A percentile compares a stretch with the other conserved stretches of the same genome.
Evolutionary conservation across 2,329 filamentous ascomycete genomes (phyloP).

Genomic region (Emydomyces testavorans): DNA sequence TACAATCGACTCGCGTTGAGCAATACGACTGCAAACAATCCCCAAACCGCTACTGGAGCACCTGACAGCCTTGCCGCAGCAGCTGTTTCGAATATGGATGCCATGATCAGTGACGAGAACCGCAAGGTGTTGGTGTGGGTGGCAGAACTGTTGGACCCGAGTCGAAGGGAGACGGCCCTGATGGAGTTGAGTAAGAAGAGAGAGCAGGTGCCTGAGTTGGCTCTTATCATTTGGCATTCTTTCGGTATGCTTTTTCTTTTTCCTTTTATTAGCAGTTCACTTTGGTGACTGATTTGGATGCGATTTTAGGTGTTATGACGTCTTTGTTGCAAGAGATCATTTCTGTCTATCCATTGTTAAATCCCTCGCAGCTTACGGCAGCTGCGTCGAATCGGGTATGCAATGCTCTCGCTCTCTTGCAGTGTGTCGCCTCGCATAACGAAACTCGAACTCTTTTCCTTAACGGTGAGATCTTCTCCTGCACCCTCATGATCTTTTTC

Average conservation of each 20-base stretch:
- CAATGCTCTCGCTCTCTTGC: constrained; percentile 87
- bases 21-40: constrained; percentile 42
- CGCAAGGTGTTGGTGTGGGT: constrained; percentile 86
- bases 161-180: constrained; percentile 76
- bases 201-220: constrained; percentile 92
- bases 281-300: too few species aligned
- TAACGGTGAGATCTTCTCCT: constrained; percentile 52
- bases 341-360: constrained; percentile 91
- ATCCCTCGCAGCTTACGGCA: constrained; percentile 90
- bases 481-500: background rate
- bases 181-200: constrained; percentile 97
- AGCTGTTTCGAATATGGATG: constrained; percentile 45
- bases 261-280: too few species aligned
- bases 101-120: constrained; percentile 74
- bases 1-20: constrained; percentile 62
- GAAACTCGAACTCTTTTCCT: constrained; percentile 90
- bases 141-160: constrained; percentile 77
- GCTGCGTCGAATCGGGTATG: constrained; percentile 96
- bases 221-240: constrained; percentile 94
- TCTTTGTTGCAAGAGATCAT: constrained; percentile 96
- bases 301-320: constrained; percentile 98
- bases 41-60: constrained; percentile 23
- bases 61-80: constrained; percentile 17
- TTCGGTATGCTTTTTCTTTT: too few species aligned
- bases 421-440: constrained; percentile 95